Percentiles rank a stretch among this genome's conserved stretches.
Evolutionary conservation across 2,329 filamentous ascomycete species (phyloP).

Genomic region (Ophiocordyceps sinensis): DNA sequence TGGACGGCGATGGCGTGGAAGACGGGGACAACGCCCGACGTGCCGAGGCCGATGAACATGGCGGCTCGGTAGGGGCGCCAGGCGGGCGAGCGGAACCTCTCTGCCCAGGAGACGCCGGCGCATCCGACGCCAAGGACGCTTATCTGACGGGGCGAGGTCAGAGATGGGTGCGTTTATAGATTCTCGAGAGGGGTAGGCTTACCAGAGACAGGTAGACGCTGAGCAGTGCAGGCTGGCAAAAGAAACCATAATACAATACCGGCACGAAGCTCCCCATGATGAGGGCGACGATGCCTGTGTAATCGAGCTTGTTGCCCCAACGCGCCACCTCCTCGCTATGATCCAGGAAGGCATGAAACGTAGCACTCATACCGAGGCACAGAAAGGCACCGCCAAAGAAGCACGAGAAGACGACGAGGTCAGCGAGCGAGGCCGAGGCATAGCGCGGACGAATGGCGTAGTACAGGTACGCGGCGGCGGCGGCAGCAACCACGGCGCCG

Average conservation of each 20-base stretch:
- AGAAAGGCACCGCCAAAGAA: constrained; percentile 64
- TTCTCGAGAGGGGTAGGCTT: constrained; percentile 13
- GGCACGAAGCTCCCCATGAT: constrained; percentile 90
- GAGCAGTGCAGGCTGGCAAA: constrained; percentile 51
- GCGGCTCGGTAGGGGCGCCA: constrained; percentile 75
- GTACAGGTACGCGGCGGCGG: constrained; percentile 38
- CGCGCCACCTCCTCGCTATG: constrained; percentile 66
- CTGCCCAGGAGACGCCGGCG: constrained; percentile 60
- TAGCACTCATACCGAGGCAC: constrained; percentile 70
- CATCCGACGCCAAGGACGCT: constrained; percentile 64
- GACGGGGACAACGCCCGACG: constrained; percentile 72
- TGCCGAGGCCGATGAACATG: constrained; percentile 81
- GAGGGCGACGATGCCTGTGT: constrained; percentile 80
- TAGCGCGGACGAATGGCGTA: constrained; percentile 49
- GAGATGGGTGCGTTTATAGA: background rate
- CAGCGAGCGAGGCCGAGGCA: constrained; percentile 40
- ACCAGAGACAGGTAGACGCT: constrained; percentile 63
- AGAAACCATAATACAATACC: constrained; percentile 76
- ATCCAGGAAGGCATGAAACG: constrained; percentile 73
- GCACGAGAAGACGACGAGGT: constrained; percentile 60
- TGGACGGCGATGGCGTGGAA: constrained; percentile 59
- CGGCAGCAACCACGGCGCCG: constrained; percentile 46
- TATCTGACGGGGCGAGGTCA: constrained; percentile 39
- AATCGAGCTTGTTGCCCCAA: constrained; percentile 88
- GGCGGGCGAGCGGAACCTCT: constrained; percentile 67